These are phyloP conservation scores for Paspalum vaginatum DNA, from an alignment of 176 grass and related monocot species.

Conservation along the genomic window DNA sequence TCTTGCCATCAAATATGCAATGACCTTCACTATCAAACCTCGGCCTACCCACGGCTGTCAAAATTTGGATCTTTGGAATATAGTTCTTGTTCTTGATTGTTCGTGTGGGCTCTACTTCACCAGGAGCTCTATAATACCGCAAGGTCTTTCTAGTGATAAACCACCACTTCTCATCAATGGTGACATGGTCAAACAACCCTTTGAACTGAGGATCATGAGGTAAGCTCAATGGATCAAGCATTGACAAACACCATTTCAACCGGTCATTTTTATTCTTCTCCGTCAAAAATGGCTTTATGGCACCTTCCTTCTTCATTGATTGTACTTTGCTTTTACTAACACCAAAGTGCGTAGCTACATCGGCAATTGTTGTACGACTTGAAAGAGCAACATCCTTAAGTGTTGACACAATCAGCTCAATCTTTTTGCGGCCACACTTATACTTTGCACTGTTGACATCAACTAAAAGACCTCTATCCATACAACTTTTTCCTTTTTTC, in stretches of 20 bases:
- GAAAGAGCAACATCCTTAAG: not conserved
- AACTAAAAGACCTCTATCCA: not conserved
- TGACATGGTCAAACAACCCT: not conserved
- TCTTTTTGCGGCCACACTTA: not conserved
- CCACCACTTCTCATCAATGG: not conserved
- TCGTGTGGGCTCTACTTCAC: not conserved
- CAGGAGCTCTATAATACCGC: not conserved
- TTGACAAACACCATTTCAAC: too few relatives aligned
- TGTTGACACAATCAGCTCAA: not conserved
- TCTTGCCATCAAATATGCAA: not conserved
- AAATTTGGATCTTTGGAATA: not conserved
- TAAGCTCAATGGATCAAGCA: not conserved
- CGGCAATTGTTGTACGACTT: not conserved
- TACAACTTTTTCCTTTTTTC: not conserved
- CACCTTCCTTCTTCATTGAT: not conserved
- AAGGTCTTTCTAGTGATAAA: not conserved
- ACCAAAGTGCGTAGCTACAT: not conserved
- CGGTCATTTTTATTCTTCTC: too few relatives aligned
- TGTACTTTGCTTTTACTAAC: not conserved
- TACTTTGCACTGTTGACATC: not conserved
- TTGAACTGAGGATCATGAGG: not conserved
- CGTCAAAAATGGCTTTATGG: too few relatives aligned
- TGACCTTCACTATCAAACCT: not conserved
- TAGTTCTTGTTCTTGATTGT: not conserved
- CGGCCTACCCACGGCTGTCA: not conserved